These are phyloP conservation scores for Prunella vulgaris DNA, from an alignment of 257 asterid genomes.

Conservation along the genomic window DNA sequence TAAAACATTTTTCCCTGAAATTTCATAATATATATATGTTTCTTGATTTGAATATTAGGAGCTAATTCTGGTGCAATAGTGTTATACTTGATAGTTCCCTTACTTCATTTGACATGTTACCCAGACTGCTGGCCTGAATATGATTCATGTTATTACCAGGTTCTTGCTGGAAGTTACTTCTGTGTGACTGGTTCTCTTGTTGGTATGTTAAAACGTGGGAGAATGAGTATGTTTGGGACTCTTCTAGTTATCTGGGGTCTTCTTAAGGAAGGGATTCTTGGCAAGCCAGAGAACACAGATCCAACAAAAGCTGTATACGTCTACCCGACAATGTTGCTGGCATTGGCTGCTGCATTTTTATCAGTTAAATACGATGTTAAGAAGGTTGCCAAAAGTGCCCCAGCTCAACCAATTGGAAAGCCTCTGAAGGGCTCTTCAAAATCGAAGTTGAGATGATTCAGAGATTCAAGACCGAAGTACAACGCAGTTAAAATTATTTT, in stretches of 20 bases:
- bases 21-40: not conserved
- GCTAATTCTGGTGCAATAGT: not conserved
- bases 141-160: slow-evolving; percentile 35
- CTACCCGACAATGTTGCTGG: slow-evolving; percentile 87
- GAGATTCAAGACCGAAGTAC: not conserved
- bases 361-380: slow-evolving; percentile 79
- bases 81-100: not conserved
- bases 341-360: slow-evolving; percentile 60
- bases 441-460: slow-evolving; percentile 64
- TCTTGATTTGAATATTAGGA: not conserved
- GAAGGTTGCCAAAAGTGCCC: slow-evolving; percentile 43
- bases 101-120: not conserved
- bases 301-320: slow-evolving; percentile 66
- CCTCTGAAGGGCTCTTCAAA: slow-evolving; percentile 73
- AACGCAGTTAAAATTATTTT: not conserved
- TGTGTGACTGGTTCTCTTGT: slow-evolving; percentile 84
- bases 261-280: slow-evolving; percentile 86
- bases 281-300: slow-evolving; percentile 60
- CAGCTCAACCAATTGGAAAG: slow-evolving; percentile 58
- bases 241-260: slow-evolving; percentile 93
- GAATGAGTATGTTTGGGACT: slow-evolving; percentile 98
- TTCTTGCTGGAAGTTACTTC: slow-evolving; percentile 99
- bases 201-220: slow-evolving; percentile 77
- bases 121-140: not conserved
- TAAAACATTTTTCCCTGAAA: not conserved